phyloP scores from a whole-genome alignment of 306 rosid genomes.

The Acmispon strigosus region DNA sequence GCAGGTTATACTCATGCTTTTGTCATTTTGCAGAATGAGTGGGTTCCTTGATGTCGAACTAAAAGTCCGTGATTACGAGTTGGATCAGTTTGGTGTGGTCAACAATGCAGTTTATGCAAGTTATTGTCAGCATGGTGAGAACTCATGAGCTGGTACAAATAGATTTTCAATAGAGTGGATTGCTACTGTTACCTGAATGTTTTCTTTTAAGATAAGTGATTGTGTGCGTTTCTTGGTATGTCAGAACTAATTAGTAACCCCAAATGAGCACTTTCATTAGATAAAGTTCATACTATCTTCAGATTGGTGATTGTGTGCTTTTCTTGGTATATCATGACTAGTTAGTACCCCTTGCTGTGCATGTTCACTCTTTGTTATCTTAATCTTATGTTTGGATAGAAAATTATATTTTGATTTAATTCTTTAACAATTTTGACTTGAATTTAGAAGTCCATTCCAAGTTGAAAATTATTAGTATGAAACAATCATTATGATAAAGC shows the following conservation, averaged over 20 bases:
- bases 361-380: not conserved
- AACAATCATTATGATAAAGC: not conserved
- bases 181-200: not conserved
- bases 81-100: slow-evolving; percentile 92
- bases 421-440: not conserved
- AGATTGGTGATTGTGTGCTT: not conserved
- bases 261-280: too few species aligned
- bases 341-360: too few species aligned
- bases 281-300: not conserved
- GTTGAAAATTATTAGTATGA: not conserved
- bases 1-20: not conserved
- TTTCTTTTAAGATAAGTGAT: not conserved
- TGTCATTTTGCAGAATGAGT: slow-evolving; percentile 54
- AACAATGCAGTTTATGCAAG: slow-evolving; percentile 90
- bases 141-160: slow-evolving; percentile 2
- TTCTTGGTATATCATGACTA: too few species aligned
- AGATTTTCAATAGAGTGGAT: not conserved
- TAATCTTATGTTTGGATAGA: not conserved
- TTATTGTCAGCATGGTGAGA: slow-evolving; percentile 87
- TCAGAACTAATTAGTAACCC: not conserved
- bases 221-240: not conserved
- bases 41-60: slow-evolving; percentile 55
- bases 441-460: not conserved
- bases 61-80: slow-evolving; percentile 87
- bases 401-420: not conserved